phyloP scores from a whole-genome alignment of 2,329 filamentous ascomycete species.

The Colletotrichum shisoi region DNA sequence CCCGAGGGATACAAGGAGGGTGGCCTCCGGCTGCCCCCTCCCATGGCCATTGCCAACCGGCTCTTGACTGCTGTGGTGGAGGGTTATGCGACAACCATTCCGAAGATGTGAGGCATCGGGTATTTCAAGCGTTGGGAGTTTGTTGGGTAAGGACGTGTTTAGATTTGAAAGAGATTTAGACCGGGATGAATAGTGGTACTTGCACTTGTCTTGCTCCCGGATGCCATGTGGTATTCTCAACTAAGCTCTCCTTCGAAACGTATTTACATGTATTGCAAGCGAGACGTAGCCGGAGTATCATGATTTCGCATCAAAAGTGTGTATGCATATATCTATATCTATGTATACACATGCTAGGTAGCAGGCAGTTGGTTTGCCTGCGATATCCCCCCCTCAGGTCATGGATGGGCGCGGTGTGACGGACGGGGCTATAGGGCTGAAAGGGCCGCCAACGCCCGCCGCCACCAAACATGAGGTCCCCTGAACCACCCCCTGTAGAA shows the following conservation, averaged over 20 bases:
- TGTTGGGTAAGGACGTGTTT: background rate
- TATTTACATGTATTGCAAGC: background rate
- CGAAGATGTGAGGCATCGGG: constrained; percentile 57
- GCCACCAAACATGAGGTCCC: constrained; percentile 18
- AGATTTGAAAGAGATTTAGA: constrained; percentile 44
- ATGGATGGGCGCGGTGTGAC: background rate
- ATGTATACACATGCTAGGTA: background rate
- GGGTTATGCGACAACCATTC: constrained; percentile 69
- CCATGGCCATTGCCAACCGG: constrained; percentile 91
- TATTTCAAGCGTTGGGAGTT: background rate
- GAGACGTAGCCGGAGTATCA: no score
- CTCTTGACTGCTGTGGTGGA: constrained; percentile 80
- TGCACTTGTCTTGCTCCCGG: background rate
- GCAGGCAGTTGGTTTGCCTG: background rate
- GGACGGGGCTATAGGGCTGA: constrained; percentile 33
- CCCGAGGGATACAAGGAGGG: constrained; percentile 77
- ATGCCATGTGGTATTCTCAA: background rate
- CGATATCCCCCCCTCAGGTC: background rate
- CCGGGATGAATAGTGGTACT: constrained; percentile 37
- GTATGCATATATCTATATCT: background rate
- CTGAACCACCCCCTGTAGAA: constrained; percentile 28
- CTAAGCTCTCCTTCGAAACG: no score
- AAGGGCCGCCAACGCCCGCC: background rate
- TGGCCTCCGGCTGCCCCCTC: constrained; percentile 78
- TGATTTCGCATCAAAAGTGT: no score